These are phyloP conservation scores for Ajuga reptans DNA, from an alignment of 305 asterid genomes.

Conservation along the genomic window DNA sequence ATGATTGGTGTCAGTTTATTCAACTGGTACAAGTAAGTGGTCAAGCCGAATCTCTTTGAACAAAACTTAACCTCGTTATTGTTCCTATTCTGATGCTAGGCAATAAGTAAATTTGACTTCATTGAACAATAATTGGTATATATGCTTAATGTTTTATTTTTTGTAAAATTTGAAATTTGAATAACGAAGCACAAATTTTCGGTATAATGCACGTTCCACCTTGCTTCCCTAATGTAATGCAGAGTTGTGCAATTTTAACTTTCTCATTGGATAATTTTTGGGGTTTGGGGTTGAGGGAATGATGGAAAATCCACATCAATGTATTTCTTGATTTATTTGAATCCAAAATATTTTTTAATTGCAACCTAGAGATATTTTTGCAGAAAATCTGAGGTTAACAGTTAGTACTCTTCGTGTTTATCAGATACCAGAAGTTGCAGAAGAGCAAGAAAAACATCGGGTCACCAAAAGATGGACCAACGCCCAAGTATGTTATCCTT, in stretches of 20 bases:
- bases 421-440: slow-evolving; percentile 57
- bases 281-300: too few relatives aligned
- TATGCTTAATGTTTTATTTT: not conserved
- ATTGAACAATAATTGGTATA: not conserved
- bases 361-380: not conserved
- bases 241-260: not conserved
- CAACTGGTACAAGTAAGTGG: slow-evolving; percentile 92
- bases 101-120: not conserved
- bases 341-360: not conserved
- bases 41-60: not conserved
- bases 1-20: slow-evolving; percentile 81
- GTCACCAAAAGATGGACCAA: slow-evolving; percentile 23
- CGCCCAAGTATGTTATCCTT: slow-evolving; percentile 56
- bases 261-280: not conserved
- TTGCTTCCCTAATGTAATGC: not conserved
- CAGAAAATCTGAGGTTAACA: not conserved
- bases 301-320: not conserved
- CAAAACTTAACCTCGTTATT: not conserved
- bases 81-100: not conserved
- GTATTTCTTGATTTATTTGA: not conserved
- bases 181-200: not conserved
- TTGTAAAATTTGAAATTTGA: not conserved
- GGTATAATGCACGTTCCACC: not conserved
- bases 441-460: slow-evolving; percentile 35
- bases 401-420: not conserved